A percentile compares a stretch with the other conserved stretches of the same genome.
Evolutionary conservation across 768 basidiomycete genomes (phyloP).

Genomic region (Leucocoprinus sp.): DNA sequence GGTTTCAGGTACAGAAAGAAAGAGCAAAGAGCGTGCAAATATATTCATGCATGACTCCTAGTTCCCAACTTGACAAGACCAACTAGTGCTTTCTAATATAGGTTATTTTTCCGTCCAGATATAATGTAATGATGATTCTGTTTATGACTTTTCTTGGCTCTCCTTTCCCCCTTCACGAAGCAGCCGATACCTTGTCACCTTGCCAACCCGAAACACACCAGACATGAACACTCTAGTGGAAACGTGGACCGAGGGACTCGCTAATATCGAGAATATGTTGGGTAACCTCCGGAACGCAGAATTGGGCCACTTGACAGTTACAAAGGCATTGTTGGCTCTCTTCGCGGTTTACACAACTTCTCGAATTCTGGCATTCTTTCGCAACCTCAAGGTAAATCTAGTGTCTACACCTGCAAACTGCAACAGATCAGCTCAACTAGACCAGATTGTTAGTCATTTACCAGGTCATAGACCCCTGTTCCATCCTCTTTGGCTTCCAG

Average conservation of each 20-base stretch:
- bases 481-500: constrained; percentile 30
- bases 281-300: no score
- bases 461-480: constrained; percentile 35
- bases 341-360: constrained; percentile 23
- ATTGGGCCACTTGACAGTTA: neutral
- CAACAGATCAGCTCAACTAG: neutral
- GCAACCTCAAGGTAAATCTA: constrained; percentile 23
- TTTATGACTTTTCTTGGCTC: no score
- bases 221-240: neutral
- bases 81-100: no score
- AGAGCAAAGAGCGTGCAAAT: no score
- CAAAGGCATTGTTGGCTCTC: constrained; percentile 4
- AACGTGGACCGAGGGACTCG: neutral
- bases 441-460: constrained; percentile 27
- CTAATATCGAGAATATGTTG: neutral
- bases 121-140: no score
- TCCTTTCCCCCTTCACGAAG: no score
- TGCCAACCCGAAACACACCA: neutral
- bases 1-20: no score
- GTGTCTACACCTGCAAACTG: neutral
- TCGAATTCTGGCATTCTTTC: constrained; percentile 22
- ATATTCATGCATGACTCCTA: no score
- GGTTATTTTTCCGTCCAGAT: no score
- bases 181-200: no score
- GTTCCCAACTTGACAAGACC: no score